Evolutionary conservation across 164 flowering plant species (phyloP), one percentile per base, ranked within the genome.

Genomic region (Santalum album): DNA sequence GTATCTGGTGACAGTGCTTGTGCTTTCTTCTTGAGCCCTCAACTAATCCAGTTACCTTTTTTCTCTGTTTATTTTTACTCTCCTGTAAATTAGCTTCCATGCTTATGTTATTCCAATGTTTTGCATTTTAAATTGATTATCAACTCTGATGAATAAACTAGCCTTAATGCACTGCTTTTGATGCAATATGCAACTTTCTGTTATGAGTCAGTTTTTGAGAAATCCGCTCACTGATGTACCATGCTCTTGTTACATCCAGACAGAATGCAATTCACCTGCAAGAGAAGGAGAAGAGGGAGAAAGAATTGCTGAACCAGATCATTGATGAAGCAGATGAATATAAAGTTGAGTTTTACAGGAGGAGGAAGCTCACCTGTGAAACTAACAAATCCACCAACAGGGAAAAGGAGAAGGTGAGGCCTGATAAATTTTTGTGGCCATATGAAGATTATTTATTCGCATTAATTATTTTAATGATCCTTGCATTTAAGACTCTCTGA

Each of bases 261-360:
- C 69, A 65, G 62, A 78, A 78, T 71, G 78, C 79, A 7, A 69
- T 74, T 19, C 63, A 42, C 35, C 63, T 81, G 23, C 81, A 70
- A 60, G 83, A 78, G 66, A 81, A 81, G 64, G 83, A 78, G 66
- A 78, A 74, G 67, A 69, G 18, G 50, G 86, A 78, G 50, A 81
- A 74, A 58, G 81, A 78, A 57, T 16, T 68, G 65, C 42, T 72
- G 64, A 69, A 32, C 49, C 65, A 78, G 52, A 78, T 81, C 18
- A 66, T 78, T 25, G 70, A 73, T 6, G 86, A 81, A 66, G 86
- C 81, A 3, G 83, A 78, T 18, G 77, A 72, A 23, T 78, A 62
- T 59, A 81, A 74, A 25, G 44, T 54, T 25, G 68, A 73, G 1
- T 81, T 78, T 57, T 65, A 72, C 49, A 69, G 59, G 54, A 81